These are phyloP conservation scores for Apophysomyces elegans DNA, from an alignment of 371 early-diverging fungal genomes.

Conservation along the genomic window DNA sequence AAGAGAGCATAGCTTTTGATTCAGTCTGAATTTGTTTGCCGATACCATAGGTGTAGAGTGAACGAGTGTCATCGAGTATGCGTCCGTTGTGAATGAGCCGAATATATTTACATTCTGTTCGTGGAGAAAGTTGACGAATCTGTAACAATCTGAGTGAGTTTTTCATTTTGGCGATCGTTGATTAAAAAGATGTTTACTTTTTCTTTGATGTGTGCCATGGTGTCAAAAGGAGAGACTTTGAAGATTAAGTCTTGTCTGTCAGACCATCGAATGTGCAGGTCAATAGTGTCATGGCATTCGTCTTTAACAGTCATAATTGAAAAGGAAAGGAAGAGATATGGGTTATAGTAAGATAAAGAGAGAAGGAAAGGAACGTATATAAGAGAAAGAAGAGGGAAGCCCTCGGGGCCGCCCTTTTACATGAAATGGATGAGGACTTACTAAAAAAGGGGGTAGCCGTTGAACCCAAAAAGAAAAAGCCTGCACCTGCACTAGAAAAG, in stretches of 20 bases:
- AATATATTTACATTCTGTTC: constrained; percentile 46
- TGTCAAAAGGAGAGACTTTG: constrained; percentile 39
- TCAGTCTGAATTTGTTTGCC: constrained; percentile 32
- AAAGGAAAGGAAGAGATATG: constrained; percentile 9
- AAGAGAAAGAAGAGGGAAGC: not conserved
- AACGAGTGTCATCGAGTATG: constrained; percentile 42
- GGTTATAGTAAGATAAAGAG: not conserved
- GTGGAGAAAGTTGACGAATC: constrained; percentile 29
- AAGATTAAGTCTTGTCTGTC: constrained; percentile 47
- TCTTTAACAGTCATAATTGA: constrained; percentile 16
- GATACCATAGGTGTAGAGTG: constrained; percentile 37
- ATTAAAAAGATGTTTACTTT: constrained; percentile 38
- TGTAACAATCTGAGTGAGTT: constrained; percentile 12
- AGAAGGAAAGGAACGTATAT: not conserved
- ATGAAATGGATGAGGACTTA: not conserved
- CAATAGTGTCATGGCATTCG: constrained; percentile 44
- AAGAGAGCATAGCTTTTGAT: constrained; percentile 36
- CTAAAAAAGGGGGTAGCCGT: not conserved
- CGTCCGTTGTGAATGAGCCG: constrained; percentile 62
- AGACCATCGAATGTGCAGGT: constrained; percentile 51
- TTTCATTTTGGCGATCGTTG: too few species aligned
- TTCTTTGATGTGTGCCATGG: constrained; percentile 49
- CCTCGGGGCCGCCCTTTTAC: constrained; percentile 7
- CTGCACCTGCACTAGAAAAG: not conserved
- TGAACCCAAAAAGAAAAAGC: not conserved